These are phyloP conservation scores for Cladosporium oxysporum DNA, from an alignment of 2,329 filamentous ascomycete species.

Conservation along the genomic window DNA sequence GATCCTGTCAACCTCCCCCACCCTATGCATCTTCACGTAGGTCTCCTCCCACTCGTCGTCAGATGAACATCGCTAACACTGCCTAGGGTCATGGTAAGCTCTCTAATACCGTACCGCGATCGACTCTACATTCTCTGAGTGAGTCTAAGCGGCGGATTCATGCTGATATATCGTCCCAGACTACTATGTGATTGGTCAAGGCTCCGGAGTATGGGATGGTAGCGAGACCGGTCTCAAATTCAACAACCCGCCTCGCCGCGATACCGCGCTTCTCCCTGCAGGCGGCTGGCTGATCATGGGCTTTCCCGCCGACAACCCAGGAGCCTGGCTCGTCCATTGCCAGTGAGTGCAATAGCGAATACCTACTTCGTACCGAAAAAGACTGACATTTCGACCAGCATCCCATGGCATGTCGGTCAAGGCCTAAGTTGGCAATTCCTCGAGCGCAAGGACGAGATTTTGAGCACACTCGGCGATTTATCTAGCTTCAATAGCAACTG, in stretches of 20 bases:
- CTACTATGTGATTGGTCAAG: constrained; percentile 36
- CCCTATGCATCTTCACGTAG: constrained; percentile 31
- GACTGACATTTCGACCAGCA: constrained; percentile 29
- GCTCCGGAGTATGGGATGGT: constrained; percentile 29
- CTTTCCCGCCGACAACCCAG: constrained; percentile 47
- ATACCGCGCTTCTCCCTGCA: constrained; percentile 42
- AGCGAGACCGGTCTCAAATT: constrained; percentile 33
- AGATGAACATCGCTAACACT: not conserved
- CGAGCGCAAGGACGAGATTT: constrained; percentile 27
- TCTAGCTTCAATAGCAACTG: constrained; percentile 7
- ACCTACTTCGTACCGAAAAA: not conserved
- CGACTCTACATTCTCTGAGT: not conserved
- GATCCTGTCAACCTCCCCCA: constrained; percentile 35
- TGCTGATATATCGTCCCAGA: constrained; percentile 34
- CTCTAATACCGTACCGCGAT: not conserved
- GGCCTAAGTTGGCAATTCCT: constrained; percentile 39
- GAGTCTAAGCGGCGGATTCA: not conserved
- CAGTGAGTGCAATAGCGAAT: constrained; percentile 6
- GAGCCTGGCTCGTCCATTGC: constrained; percentile 40
- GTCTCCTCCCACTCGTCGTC: not conserved
- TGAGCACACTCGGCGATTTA: constrained; percentile 7
- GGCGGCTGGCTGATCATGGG: constrained; percentile 45
- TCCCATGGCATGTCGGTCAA: constrained; percentile 40
- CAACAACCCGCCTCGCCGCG: constrained; percentile 43
- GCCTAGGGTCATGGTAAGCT: constrained; percentile 41